phyloP scores from a whole-genome alignment of 2,329 filamentous ascomycete species.

The Alternaria tenuissima region DNA sequence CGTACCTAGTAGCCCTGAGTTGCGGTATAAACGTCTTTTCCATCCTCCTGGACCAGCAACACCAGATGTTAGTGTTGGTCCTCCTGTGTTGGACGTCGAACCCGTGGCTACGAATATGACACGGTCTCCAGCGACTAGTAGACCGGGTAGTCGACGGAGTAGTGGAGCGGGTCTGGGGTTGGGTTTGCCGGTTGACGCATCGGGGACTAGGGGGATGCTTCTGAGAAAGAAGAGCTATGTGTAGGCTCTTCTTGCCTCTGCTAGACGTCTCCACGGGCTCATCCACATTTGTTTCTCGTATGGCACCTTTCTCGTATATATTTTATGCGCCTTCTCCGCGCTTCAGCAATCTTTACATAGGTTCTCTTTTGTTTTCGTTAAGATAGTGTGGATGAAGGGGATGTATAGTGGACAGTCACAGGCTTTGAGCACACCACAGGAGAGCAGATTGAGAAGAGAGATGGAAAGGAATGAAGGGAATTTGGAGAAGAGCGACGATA shows the following conservation, averaged over 20 bases:
- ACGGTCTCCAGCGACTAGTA: constrained; percentile 14
- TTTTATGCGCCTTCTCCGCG: background rate
- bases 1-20: constrained; percentile 50
- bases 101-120: background rate
- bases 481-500: background rate
- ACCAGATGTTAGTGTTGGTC: constrained; percentile 24
- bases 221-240: constrained; percentile 32
- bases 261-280: background rate
- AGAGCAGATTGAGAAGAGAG: background rate
- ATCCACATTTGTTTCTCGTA: no score
- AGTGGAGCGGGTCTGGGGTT: constrained; percentile 22
- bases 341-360: background rate
- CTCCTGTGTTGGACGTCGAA: constrained; percentile 2
- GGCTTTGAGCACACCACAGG: background rate
- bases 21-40: constrained; percentile 54
- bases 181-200: constrained; percentile 36
- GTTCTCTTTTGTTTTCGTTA: background rate
- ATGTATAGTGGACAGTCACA: background rate
- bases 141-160: constrained; percentile 25
- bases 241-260: background rate
- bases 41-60: constrained; percentile 38
- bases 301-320: constrained; percentile 8
- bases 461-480: background rate
- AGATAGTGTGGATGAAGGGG: background rate
- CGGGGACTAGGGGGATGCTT: constrained; percentile 45